Conservation (phyloP, 2,329 filamentous ascomycete species). For the Cercospora zeae-maydis region DNA sequence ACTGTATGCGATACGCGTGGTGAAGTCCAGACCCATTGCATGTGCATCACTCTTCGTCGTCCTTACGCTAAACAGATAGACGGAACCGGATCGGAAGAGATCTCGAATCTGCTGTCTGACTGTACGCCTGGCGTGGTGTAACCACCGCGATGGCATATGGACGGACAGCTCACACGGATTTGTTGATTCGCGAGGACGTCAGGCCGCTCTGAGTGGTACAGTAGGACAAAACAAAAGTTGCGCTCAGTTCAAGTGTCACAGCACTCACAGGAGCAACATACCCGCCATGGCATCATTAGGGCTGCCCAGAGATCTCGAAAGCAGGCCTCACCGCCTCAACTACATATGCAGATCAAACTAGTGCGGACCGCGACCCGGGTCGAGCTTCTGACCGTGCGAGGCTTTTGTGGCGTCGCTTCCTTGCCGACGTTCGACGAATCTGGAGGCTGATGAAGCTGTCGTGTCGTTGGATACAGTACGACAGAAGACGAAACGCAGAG, state of each 20-base stretch:
- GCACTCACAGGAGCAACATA: not conserved
- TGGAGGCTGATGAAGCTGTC: not conserved
- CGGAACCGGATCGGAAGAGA: not conserved
- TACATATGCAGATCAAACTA: not conserved
- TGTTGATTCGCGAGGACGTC: not conserved
- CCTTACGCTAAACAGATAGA: not conserved
- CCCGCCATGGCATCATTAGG: not conserved
- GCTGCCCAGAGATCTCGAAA: not conserved
- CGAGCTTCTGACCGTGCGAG: slow-evolving; percentile 11
- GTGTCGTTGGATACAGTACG: not conserved
- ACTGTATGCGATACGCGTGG: not conserved
- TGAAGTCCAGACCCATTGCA: not conserved
- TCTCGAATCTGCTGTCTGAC: not conserved
- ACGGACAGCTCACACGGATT: not conserved
- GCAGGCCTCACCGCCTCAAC: slow-evolving; percentile 1
- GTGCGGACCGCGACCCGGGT: not conserved
- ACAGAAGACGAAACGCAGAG: not conserved
- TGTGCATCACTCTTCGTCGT: not conserved
- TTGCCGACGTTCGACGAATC: not conserved
- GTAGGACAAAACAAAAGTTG: not conserved
- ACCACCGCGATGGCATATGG: not conserved
- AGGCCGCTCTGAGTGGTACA: not conserved
- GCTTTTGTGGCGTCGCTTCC: slow-evolving; percentile 15
- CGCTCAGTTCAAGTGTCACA: not conserved
- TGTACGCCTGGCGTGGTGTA: not conserved